A percentile compares a stretch with the other conserved stretches of the same genome.
These are phyloP conservation scores for Ogataea corticis DNA, from an alignment of 805 yeast species.

Conservation along the genomic window DNA sequence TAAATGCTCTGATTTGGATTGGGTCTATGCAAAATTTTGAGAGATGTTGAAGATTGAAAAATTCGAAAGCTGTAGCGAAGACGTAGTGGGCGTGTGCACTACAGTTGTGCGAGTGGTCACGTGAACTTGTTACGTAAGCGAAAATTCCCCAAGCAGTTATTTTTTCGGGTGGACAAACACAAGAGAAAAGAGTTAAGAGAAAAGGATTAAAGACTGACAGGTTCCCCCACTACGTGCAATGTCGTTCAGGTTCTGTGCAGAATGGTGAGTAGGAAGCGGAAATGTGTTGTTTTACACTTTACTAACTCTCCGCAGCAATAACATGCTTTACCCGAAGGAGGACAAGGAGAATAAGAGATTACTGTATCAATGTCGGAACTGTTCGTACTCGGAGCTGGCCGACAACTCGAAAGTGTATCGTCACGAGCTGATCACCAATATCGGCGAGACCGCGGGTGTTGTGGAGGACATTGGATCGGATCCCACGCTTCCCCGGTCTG, in stretches of 20 bases:
- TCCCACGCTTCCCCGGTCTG: conserved; percentile 96
- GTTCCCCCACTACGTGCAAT: conserved; percentile 10
- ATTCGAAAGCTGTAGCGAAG: neutral
- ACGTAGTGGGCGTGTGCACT: neutral
- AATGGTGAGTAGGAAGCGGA: conserved; percentile 48
- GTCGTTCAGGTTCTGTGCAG: conserved; percentile 93
- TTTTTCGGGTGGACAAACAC: neutral
- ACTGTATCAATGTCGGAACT: conserved; percentile 90
- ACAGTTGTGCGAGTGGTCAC: neutral
- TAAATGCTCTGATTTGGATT: neutral
- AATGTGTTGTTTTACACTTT: too few relatives aligned
- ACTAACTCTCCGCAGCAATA: conserved; percentile 54
- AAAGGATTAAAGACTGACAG: too few relatives aligned
- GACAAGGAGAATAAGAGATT: conserved; percentile 77
- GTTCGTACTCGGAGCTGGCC: conserved; percentile 90
- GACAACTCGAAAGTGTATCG: conserved; percentile 85
- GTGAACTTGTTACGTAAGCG: neutral
- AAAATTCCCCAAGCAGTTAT: neutral
- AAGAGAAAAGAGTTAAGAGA: neutral
- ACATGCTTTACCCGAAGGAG: conserved; percentile 97
- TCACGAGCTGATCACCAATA: conserved; percentile 87
- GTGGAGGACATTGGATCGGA: conserved; percentile 94
- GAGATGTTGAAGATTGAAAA: conserved; percentile 7
- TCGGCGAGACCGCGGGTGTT: conserved; percentile 96
- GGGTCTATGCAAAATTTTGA: conserved; percentile 5